Evolutionary conservation across 2,329 filamentous ascomycete genomes (phyloP), one percentile per base, ranked within the genome.

Genomic region (Triangularia verruculosa): DNA sequence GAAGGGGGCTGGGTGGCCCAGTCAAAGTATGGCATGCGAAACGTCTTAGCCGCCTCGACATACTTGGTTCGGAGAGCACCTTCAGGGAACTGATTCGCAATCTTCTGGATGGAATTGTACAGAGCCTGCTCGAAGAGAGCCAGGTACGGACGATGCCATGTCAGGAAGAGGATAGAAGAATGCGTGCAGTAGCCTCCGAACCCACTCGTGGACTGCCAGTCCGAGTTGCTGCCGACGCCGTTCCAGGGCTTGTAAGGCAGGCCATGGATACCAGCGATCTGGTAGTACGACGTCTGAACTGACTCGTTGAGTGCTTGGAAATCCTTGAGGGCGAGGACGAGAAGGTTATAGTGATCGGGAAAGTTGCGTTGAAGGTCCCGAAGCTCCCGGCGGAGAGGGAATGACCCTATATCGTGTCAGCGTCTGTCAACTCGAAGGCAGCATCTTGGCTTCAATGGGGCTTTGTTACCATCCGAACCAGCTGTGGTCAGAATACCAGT

Each of bases 191-290:
- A 57, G 13, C 56, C 56, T 3, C 54, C 77, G 70, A 61, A 75
- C 67, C 64, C 71, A 68, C 66, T 74, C 74, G 24, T 55, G 6
- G 28, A 9, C 13, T 52, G n/a, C 68, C 69, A 64, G 39, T 77
- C 76, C 17, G 70, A 61, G 8, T 57, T 73, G 74, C 28, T 66
- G 4, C 58, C 62, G 0, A 79, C 82, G 20, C 76, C 79, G 71
- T 88, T 83, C 85, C 86, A 89, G 1, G 66, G 62, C 30, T 64
- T 68, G 67, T 79, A 86, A 9, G 88, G 87, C 66, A 81, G 80
- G 13, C 87, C 87, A 73, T 89, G 87, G 66, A 90, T 85, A 83
- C 56, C 56, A n/a, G 32, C 79, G 62, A 90, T 78, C 70, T 86
- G 82, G 70, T 87, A 89, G 74, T 83, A 89, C 0, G 86, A 88